A percentile compares a stretch with the other conserved stretches of the same genome.
phyloP scores from a whole-genome alignment of 148 eudicot species.

The Talinum fruticosum region DNA sequence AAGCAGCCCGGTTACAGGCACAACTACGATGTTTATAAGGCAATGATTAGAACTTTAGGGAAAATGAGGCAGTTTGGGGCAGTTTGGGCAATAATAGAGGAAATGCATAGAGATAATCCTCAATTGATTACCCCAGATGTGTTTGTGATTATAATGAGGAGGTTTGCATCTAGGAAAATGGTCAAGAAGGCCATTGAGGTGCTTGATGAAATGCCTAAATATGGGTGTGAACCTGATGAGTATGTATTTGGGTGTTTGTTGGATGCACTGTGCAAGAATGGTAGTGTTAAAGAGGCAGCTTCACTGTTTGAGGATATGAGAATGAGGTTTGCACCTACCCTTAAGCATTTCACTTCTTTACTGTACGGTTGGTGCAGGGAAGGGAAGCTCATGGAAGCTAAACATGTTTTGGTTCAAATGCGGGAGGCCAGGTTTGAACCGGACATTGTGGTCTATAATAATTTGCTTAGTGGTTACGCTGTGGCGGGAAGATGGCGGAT shows the following conservation, averaged over 20 bases:
- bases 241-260: constrained; percentile 88
- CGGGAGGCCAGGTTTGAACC: constrained; percentile 82
- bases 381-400: constrained; percentile 87
- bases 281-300: constrained; percentile 93
- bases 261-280: constrained; percentile 92
- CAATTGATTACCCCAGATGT: constrained; percentile 61
- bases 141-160: constrained; percentile 84
- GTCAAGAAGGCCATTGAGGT: constrained; percentile 89
- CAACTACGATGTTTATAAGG: constrained; percentile 69
- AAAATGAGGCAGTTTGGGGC: constrained; percentile 92
- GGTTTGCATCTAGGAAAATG: constrained; percentile 86
- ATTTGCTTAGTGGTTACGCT: constrained; percentile 78
- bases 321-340: constrained; percentile 57
- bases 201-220: constrained; percentile 92
- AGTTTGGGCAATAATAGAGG: constrained; percentile 90
- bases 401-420: constrained; percentile 80
- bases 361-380: constrained; percentile 90
- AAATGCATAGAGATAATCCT: constrained; percentile 76
- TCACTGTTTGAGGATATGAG: constrained; percentile 84
- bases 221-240: constrained; percentile 90
- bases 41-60: constrained; percentile 69
- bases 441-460: constrained; percentile 84
- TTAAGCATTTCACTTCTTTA: constrained; percentile 88
- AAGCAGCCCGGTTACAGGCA: constrained; percentile 73
- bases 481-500: constrained; percentile 76